Conservation (phyloP, 78 protist genomes). For the Dictyostelium capitatum region DNA sequence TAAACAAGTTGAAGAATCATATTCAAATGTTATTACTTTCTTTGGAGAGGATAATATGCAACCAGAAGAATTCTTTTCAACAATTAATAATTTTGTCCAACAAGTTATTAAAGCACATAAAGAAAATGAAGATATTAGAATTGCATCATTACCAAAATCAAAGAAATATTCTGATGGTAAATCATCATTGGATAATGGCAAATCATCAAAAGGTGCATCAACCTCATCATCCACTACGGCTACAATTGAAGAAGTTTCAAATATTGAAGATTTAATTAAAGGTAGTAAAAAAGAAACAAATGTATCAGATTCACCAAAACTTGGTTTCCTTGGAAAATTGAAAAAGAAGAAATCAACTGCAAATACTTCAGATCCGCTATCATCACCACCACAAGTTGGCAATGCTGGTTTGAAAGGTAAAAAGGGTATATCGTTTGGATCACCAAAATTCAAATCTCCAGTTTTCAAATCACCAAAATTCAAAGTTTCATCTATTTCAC, state of each 20-base stretch:
- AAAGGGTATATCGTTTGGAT: background rate
- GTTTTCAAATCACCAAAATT: background rate
- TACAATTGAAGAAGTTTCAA: background rate
- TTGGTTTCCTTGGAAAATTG: constrained; percentile 12
- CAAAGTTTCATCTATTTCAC: constrained; percentile 26
- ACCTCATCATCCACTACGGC: background rate
- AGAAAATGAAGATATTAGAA: constrained; percentile 31
- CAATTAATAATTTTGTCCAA: background rate
- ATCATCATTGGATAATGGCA: background rate
- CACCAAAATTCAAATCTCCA: constrained; percentile 7
- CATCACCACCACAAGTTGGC: background rate
- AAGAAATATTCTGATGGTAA: constrained; percentile 8
- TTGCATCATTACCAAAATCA: background rate
- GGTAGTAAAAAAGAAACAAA: background rate
- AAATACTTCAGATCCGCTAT: background rate
- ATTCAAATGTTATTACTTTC: constrained; percentile 5
- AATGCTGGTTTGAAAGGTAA: background rate
- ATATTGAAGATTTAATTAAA: background rate
- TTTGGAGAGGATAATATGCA: constrained; percentile 34
- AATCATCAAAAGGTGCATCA: background rate
- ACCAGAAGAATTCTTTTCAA: constrained; percentile 74
- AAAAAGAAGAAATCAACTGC: background rate
- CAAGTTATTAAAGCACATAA: constrained; percentile 17
- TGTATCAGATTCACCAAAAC: background rate
- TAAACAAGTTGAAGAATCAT: constrained; percentile 43